phyloP scores from a whole-genome alignment of 179 eudicot species.

The Silene noctiflora region DNA sequence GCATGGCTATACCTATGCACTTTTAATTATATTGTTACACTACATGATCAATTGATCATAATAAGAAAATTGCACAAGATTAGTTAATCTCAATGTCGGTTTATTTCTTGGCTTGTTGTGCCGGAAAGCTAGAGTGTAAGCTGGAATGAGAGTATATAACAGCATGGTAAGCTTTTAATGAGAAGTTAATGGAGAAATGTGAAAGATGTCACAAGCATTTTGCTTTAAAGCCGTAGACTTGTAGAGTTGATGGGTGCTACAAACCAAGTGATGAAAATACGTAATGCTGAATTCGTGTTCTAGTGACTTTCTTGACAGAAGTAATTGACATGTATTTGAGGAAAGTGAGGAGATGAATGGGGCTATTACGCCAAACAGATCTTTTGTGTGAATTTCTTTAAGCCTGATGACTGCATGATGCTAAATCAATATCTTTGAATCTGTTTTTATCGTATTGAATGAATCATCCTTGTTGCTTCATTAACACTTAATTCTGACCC shows the following conservation, averaged over 20 bases:
- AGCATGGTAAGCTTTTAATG: not conserved
- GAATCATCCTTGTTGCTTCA: not conserved
- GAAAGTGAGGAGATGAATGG: not conserved
- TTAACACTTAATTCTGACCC: not conserved
- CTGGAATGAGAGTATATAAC: not conserved
- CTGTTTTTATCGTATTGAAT: not conserved
- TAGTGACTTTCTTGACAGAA: not conserved
- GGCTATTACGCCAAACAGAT: not conserved
- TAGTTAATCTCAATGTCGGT: not conserved
- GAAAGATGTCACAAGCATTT: not conserved
- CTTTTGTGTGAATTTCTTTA: not conserved
- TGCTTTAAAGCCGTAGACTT: not conserved
- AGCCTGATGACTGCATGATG: not conserved
- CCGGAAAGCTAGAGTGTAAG: not conserved
- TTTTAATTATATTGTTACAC: not conserved
- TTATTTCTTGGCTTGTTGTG: not conserved
- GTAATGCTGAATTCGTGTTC: not conserved
- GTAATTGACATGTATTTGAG: not conserved
- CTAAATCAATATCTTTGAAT: not conserved
- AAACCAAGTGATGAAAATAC: not conserved
- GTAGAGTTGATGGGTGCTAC: not conserved
- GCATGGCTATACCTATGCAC: no score
- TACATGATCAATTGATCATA: not conserved
- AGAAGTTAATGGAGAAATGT: not conserved
- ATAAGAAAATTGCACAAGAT: not conserved